Percentiles rank a stretch among this genome's conserved stretches.
phyloP scores from a whole-genome alignment of 2,329 filamentous ascomycete species.

The Malbranchea zuffiana region DNA sequence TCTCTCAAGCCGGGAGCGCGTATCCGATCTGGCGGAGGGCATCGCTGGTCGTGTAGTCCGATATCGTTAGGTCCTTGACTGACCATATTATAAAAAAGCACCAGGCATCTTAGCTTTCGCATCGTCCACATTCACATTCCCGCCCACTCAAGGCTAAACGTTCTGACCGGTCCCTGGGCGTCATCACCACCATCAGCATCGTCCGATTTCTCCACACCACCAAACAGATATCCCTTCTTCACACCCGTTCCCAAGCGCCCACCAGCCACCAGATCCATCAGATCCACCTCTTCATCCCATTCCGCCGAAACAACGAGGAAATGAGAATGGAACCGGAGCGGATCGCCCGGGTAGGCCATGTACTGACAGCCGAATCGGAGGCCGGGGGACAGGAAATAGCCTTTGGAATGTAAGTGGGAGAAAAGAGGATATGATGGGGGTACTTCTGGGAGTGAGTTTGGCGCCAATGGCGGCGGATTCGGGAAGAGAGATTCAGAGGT shows the following conservation, averaged over 20 bases:
- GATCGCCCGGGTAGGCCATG: conserved; percentile 90
- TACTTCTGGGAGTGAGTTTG: conserved; percentile 26
- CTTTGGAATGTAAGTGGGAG: conserved; percentile 62
- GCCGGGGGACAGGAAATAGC: conserved; percentile 83
- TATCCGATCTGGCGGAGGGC: too few species aligned
- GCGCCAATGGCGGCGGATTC: conserved; percentile 19
- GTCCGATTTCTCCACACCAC: conserved; percentile 46
- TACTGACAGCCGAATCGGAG: conserved; percentile 91
- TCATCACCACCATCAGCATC: conserved; percentile 29
- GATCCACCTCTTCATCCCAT: conserved; percentile 79
- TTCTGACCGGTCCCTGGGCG: conserved; percentile 41
- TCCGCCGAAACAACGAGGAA: conserved; percentile 73
- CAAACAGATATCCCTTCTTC: conserved; percentile 88
- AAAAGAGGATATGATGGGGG: conserved; percentile 61
- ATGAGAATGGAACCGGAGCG: conserved; percentile 88
- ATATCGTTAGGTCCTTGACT: too few species aligned
- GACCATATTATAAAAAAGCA: too few species aligned
- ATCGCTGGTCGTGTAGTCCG: too few species aligned
- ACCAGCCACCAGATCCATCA: conserved; percentile 76
- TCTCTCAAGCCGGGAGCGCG: too few species aligned
- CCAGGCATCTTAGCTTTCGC: too few species aligned
- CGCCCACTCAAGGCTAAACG: conserved; percentile 87
- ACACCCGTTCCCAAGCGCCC: conserved; percentile 85
- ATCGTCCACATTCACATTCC: conserved; percentile 68
- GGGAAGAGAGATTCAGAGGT: conserved; percentile 40